These are phyloP conservation scores for Arbutus unedo DNA, from an alignment of 148 eudicot species.

Conservation along the genomic window DNA sequence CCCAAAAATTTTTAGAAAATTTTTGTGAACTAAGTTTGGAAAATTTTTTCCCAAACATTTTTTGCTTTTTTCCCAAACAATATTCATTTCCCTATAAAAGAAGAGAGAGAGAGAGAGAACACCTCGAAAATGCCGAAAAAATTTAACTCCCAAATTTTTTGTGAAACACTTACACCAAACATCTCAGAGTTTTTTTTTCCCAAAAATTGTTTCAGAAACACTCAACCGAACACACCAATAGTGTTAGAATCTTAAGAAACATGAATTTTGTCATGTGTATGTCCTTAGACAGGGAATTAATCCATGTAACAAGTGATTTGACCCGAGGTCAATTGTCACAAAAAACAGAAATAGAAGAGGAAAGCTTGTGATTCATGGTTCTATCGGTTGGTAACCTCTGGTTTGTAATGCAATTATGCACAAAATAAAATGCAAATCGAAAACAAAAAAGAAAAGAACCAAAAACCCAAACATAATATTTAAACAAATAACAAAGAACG, in stretches of 20 bases:
- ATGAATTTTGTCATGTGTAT: neutral
- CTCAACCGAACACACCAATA: too few species aligned
- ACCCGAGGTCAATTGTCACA: neutral
- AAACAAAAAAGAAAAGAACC: neutral
- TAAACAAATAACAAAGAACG: neutral
- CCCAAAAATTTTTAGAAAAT: too few species aligned
- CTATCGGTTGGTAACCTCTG: neutral
- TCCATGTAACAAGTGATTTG: neutral
- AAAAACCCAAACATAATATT: constrained; percentile 5
- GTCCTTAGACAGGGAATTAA: neutral
- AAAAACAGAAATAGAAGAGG: neutral
- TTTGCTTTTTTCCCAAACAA: too few species aligned
- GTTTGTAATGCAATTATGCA: neutral
- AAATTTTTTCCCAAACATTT: too few species aligned
- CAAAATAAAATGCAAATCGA: neutral
- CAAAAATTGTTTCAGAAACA: too few species aligned
- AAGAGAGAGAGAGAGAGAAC: too few species aligned
- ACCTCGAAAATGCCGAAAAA: too few species aligned
- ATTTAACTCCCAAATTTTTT: too few species aligned
- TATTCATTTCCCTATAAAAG: too few species aligned
- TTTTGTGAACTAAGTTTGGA: too few species aligned
- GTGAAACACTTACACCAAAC: too few species aligned
- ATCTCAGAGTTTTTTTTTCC: too few species aligned
- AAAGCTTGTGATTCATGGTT: neutral
- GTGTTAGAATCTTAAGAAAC: neutral